Base-by-base conservation (phyloP, 2,329 filamentous ascomycete genomes). In the Knufia fluminis region DNA sequence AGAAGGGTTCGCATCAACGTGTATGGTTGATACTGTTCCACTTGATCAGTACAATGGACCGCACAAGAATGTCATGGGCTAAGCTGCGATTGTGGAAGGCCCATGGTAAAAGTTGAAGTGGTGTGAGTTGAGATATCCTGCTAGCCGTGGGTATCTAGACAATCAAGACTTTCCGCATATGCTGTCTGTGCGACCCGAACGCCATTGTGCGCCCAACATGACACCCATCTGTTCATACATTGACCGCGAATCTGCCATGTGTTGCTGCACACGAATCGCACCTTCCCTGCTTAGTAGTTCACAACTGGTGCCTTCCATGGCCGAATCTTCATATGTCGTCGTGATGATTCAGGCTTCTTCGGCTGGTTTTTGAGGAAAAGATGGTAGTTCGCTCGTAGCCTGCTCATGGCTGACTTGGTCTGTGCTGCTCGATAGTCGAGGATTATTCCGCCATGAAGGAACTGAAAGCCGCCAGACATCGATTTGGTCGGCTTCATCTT, bases 291-390 rank as follows among this genome's bases (percentile, higher is more conserved):
- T 31, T 31, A 48, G n/a, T 26, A 39, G 33, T 48, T 28, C 19
- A 48, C 45, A 9, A 48, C 23, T 3, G 45, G 45, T 19, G 45
- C 45, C 22, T 31, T 48, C 45, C 45, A 48, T 14, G 45, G 45
- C 35, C 19, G 39, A 7, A 40, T 9, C 23, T 32, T 47, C 9
- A 26, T 23, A 4, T 20, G 33, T 26, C 22, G 32, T 20, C 19
- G 10, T 7, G 45, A 22, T 19, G 4, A 4, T n/a, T 53, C 49
- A 23, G 53, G 57, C 35, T 43, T 49, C 40, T 50, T 49, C 4
- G 57, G 57, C 50, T 58, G 57, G 36, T 59, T 59, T 4, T 51
- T 49, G 8, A 59, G 53, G 46, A 59, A 59, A 12, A 59, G 54
- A 40, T 59, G 57, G 33, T 58, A 58, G 20, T 55, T 57, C 9